Conservation (phyloP, 305 asterid species). For the Ajuga reptans region DNA sequence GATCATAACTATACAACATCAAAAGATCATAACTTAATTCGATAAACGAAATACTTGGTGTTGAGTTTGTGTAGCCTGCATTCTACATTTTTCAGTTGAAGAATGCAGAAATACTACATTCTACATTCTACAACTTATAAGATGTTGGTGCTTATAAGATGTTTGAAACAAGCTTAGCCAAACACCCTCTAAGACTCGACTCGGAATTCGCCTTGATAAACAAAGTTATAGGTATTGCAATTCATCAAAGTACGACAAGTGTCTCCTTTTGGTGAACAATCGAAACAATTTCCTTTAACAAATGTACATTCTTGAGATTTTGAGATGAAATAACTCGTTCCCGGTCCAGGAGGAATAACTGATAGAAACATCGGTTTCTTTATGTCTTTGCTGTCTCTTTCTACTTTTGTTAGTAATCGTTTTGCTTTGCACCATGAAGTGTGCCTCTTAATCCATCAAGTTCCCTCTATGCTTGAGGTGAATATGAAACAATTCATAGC, state of each 20-base stretch:
- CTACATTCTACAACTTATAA: no score
- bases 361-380: neutral
- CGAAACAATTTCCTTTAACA: no score
- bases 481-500: neutral
- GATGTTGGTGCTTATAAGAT: no score
- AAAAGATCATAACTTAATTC: neutral
- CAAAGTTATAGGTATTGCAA: neutral
- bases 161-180: no score
- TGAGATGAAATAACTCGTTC: neutral
- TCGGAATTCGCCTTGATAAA: neutral
- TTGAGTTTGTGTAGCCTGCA: neutral
- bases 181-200: no score
- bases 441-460: neutral
- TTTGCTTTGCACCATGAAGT: neutral
- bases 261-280: neutral
- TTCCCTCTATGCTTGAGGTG: neutral
- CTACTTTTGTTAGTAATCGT: neutral
- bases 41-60: neutral
- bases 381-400: constrained; percentile 1
- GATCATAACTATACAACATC: neutral
- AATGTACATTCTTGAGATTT: no score
- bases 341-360: neutral
- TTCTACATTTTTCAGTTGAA: neutral
- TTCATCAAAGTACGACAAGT: neutral
- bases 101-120: no score